Conservation (phyloP, 225 moss, liverwort and hornwort species). For the Physcomitrium patens region DNA sequence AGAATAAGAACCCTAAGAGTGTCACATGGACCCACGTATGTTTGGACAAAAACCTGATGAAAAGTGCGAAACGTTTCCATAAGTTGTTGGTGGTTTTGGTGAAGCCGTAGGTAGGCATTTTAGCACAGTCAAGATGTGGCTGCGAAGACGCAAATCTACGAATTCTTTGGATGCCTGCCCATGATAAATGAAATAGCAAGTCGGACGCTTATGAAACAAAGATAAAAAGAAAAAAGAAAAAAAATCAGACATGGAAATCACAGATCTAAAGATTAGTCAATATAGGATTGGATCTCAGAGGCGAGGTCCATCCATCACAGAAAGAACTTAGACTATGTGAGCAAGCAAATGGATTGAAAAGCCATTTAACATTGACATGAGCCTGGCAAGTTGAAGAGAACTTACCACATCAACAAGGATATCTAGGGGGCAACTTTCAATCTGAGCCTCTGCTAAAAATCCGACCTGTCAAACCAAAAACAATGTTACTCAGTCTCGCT, state of each 20-base stretch:
- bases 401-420: slow-evolving; percentile 68
- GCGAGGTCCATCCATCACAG: not conserved
- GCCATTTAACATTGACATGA: slow-evolving; percentile 15
- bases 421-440: slow-evolving; percentile 87
- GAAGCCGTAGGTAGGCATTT: slow-evolving; percentile 78
- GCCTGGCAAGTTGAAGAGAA: slow-evolving; percentile 18
- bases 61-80: slow-evolving; percentile 40
- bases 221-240: not conserved
- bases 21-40: not conserved
- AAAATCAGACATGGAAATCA: not conserved
- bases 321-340: not conserved
- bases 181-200: slow-evolving; percentile 28
- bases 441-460: slow-evolving; percentile 90
- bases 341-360: slow-evolving; percentile 5
- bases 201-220: slow-evolving; percentile 11
- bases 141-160: slow-evolving; percentile 79
- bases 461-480: slow-evolving; percentile 65
- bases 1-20: slow-evolving; percentile 16
- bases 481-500: slow-evolving; percentile 27
- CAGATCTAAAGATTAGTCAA: not conserved
- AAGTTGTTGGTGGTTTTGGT: slow-evolving; percentile 47
- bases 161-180: slow-evolving; percentile 82
- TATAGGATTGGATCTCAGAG: not conserved
- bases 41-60: slow-evolving; percentile 40
- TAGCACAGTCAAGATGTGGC: slow-evolving; percentile 85